Base-by-base conservation (phyloP, 371 early-diverging fungal genomes). In the Lichtheimia ramosa region DNA sequence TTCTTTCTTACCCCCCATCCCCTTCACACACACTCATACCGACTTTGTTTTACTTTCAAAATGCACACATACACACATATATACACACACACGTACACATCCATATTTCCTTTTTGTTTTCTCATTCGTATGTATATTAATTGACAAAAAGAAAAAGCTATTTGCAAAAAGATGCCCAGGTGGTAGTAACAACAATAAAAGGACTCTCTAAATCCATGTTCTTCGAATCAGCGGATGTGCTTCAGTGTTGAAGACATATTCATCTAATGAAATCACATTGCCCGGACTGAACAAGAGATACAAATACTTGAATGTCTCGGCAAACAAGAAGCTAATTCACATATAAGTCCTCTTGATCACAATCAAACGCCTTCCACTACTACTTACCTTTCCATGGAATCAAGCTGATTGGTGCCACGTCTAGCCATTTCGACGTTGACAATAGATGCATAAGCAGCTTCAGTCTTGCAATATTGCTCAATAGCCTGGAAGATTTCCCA, bases 291-390 rank as follows among this genome's bases (percentile, higher is more conserved):
- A 93, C 24, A 92, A 74, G 59, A 92, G 66, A 68, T 91, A 94
- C 16, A 94, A 73, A 69, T 95, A 95, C 75, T 95, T 95, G 73
- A 95, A 75, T 16, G 95, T 93, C 69, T 95, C 95, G 1, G 90
- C 92, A 61, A 93, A 62, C 65, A 96, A 89, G 70, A 94, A 93
- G 41, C 89, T 89, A 52, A 10, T 46, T 14, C n/a, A 46, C 16
- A 5, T 12, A n/a, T 21, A 7, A 46, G 21, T 16, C 14, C 21
- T 21, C 21, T 46, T 21, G 18, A 43, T 21, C 8, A 40, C 12
- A 20, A 54, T 46, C 12, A 28, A 15, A 6, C 39, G 16, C 2
- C 18, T 5, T 5, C 8, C 8, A 42, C 20, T 10, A 25, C 13
- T 18, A 5, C 5, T 21, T 55, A 77, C 75, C 75, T 77, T 62